phyloP scores from a whole-genome alignment of 345 rosid genomes.

The Populus alba region DNA sequence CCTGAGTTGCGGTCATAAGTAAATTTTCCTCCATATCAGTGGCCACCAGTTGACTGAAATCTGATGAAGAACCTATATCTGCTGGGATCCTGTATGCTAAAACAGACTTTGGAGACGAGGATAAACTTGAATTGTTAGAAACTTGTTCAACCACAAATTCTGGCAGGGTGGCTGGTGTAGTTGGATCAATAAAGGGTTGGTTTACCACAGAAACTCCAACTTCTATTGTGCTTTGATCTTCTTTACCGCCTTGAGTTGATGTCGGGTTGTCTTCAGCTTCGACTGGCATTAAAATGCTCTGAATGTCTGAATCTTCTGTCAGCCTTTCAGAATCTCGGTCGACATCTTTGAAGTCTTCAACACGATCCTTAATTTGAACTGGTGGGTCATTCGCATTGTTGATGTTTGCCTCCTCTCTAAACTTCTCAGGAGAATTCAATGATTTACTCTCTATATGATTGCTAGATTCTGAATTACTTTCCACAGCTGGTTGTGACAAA shows the following conservation, averaged over 20 bases:
- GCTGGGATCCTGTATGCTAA: slow-evolving; percentile 25
- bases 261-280: background rate
- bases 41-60: slow-evolving; percentile 25
- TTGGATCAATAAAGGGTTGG: slow-evolving; percentile 18
- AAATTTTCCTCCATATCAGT: slow-evolving; percentile 21
- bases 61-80: slow-evolving; percentile 15
- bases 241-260: slow-evolving; percentile 10
- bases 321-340: slow-evolving; percentile 11
- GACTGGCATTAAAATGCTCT: background rate
- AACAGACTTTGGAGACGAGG: slow-evolving; percentile 49
- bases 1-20: slow-evolving; percentile 16
- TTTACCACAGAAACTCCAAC: slow-evolving; percentile 26
- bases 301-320: background rate
- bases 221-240: slow-evolving; percentile 20
- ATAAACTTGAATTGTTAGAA: slow-evolving; percentile 27
- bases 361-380: slow-evolving; percentile 1
- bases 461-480: slow-evolving; percentile 26
- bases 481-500: slow-evolving; percentile 21
- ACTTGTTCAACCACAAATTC: slow-evolving; percentile 20
- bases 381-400: slow-evolving; percentile 16
- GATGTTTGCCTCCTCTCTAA: slow-evolving; percentile 34
- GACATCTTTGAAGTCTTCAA: background rate
- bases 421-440: slow-evolving; percentile 19
- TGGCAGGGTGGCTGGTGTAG: slow-evolving; percentile 11
- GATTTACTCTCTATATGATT: slow-evolving; percentile 10